Percentiles rank a stretch among this genome's conserved stretches.
phyloP scores from a whole-genome alignment of 2,329 filamentous ascomycete species.

The Pseudogymnoascus sp. region DNA sequence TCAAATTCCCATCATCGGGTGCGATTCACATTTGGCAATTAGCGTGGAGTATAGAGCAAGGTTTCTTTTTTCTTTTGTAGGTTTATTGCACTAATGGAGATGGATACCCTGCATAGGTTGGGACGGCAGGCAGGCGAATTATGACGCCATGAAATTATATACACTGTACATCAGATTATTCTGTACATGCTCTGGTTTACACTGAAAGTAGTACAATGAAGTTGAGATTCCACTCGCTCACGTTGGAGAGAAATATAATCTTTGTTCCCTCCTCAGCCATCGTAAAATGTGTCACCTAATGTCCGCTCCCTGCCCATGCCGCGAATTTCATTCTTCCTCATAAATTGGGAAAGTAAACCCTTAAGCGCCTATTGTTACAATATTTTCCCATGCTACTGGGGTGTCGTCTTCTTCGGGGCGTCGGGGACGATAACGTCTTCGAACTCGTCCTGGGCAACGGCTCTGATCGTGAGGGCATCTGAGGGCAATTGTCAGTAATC shows the following conservation, averaged over 20 bases:
- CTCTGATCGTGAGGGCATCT: slow-evolving; percentile 68
- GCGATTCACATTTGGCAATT: slow-evolving; percentile 5
- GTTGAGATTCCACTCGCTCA: slow-evolving; percentile 6
- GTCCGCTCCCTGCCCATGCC: neutral
- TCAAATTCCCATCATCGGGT: neutral
- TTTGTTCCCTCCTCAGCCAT: neutral
- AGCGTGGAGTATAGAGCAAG: slow-evolving; percentile 6
- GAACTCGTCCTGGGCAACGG: slow-evolving; percentile 94
- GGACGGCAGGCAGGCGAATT: slow-evolving; percentile 2
- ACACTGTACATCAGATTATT: slow-evolving; percentile 3
- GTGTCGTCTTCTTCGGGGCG: slow-evolving; percentile 20
- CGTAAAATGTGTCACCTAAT: neutral
- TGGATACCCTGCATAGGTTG: neutral
- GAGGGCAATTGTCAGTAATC: slow-evolving; percentile 21
- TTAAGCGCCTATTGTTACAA: neutral
- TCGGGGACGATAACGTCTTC: slow-evolving; percentile 89
- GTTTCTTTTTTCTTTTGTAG: slow-evolving; percentile 4
- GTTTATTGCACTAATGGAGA: slow-evolving; percentile 6
- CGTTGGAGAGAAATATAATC: neutral
- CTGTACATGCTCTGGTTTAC: slow-evolving; percentile 6
- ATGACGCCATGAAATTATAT: slow-evolving; percentile 7
- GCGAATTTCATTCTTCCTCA: neutral
- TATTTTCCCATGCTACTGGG: slow-evolving; percentile 5
- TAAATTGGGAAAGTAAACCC: neutral
- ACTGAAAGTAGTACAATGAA: slow-evolving; percentile 6